Base-by-base conservation (phyloP, 1,284 basidiomycete species). In the Naganishia cerealis region DNA sequence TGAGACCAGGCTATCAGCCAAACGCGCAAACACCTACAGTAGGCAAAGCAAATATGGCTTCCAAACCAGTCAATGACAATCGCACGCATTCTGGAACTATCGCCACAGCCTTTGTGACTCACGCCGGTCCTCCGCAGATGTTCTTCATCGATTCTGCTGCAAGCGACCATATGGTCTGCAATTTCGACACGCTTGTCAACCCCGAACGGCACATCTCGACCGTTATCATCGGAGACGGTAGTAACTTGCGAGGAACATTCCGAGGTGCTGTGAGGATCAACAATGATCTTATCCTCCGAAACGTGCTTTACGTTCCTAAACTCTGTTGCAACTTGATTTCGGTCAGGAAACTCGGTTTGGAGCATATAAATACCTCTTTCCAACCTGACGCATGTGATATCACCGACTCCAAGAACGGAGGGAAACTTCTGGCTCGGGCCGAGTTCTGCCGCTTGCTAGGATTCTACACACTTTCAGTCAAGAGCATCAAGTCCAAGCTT, bases 261-360 rank as follows among this genome's bases (percentile, higher is more conserved):
- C 24, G 40, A 48, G 63, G 63, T 3, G 38, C 24, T 15, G 29
- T 65, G n/a, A 29, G 16, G 13, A 16, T 65, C 24, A 42, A 50
- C 54, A 39, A 65, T 18, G 13, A 21, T 15, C 7, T 65, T 13
- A 43, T 18, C 7, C 26, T 65, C n/a, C 21, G 56, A 21, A 46
- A 56, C 38, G 63, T 53, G n/a, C 63, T 65, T 16, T 36, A 55
- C 21, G 26, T 65, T 36, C 63, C 63, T 9, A 48, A 48, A 8
- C 61, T 65, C 13, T n/a, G 40, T 21, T 65, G 61, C 61, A 65
- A 65, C 50, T 38, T 65, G 16, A 21, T 65, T 13, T 65, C 61
- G 8, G 61, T 65, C 50, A 13, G 29, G 18, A 8, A 38, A 26
- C 61, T 65, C 21, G 16, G 50, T 21, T 15, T n/a, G 15, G 26